Base-by-base conservation (phyloP, 2,329 filamentous ascomycete genomes). In the Claviceps sorghi region DNA sequence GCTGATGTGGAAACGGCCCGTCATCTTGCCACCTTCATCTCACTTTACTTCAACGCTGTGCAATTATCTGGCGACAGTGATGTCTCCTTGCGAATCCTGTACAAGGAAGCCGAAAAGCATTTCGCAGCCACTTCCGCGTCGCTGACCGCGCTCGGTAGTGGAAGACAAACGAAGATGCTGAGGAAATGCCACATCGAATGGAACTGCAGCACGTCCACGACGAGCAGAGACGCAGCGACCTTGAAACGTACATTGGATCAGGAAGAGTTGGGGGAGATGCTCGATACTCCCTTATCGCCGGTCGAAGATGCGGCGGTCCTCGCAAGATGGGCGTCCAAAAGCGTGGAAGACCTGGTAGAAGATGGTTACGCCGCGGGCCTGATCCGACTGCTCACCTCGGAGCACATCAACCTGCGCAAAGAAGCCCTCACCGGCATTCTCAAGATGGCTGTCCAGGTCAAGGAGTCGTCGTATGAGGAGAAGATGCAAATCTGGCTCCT, bases 401-500 rank as follows among this genome's bases (percentile, higher is more conserved):
- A 81, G 47, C 81, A 93, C 60, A 72, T 74, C 38, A 84, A 86
- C 64, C 84, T 95, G 57, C 80, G 90, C 49, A 81, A 83, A 55
- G 88, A 96, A 69, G 86, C 88, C 5, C 71, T 85, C 19, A 79
- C 75, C 41, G 84, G 81, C 59, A 73, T 90, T 43, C 72, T 80
- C 49, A 86, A 86, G 63, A 77, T 83, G 65, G 76, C 79, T 1
- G 68, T 69, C 34, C 80, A 78, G 61, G 69, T 84, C 48, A 77
- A 83, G 64, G 79, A 80, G 50, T 90, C 86, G 0, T 76, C 78
- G 1, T 83, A 89, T 59, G 77, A 82, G 46, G 88, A 94, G 61
- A 84, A 82, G 61, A 81, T 87, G 40, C 84, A 90, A 55, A 70
- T 90, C 5, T 90, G 86, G 72, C 74, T 95, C 10, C 76, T 96